These are phyloP conservation scores for Cyberlindnera xylosilytica DNA, from an alignment of 805 yeast genomes.

Conservation along the genomic window DNA sequence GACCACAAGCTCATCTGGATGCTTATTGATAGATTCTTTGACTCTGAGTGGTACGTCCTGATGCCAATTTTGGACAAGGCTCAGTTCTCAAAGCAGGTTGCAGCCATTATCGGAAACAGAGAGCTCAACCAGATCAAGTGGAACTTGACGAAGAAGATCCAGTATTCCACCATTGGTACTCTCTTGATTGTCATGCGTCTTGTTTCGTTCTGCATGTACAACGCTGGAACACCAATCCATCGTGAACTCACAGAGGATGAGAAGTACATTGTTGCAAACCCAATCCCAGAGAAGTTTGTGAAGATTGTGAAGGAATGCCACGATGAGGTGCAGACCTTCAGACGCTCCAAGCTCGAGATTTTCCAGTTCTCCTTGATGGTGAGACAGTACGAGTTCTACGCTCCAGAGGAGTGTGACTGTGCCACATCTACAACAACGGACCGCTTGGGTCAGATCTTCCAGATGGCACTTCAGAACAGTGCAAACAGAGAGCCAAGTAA, in stretches of 20 bases:
- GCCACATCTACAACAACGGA: slow-evolving; percentile 16
- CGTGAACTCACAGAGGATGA: slow-evolving; percentile 9
- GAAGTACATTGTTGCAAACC: slow-evolving; percentile 20
- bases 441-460: slow-evolving; percentile 20
- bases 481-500: slow-evolving; percentile 25
- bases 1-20: slow-evolving; percentile 25
- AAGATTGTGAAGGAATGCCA: slow-evolving; percentile 14
- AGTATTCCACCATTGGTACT: slow-evolving; percentile 21
- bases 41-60: slow-evolving; percentile 20
- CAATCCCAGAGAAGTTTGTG: slow-evolving; percentile 12
- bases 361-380: slow-evolving; percentile 23
- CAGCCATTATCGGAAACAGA: slow-evolving; percentile 20
- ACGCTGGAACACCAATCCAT: slow-evolving; percentile 17
- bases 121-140: slow-evolving; percentile 2
- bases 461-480: slow-evolving; percentile 21
- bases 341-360: slow-evolving; percentile 12
- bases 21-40: slow-evolving; percentile 24
- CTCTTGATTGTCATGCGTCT: slow-evolving; percentile 24
- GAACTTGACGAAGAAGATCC: slow-evolving; percentile 18
- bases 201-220: slow-evolving; percentile 21
- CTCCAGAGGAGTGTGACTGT: slow-evolving; percentile 28
- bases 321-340: slow-evolving; percentile 16
- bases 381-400: slow-evolving; percentile 15
- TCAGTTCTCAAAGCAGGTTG: slow-evolving; percentile 15
- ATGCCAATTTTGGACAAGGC: slow-evolving; percentile 21